Evolutionary conservation across 2,329 filamentous ascomycete species (phyloP), one percentile per base, ranked within the genome.

Genomic region (Thelonectria olida): DNA sequence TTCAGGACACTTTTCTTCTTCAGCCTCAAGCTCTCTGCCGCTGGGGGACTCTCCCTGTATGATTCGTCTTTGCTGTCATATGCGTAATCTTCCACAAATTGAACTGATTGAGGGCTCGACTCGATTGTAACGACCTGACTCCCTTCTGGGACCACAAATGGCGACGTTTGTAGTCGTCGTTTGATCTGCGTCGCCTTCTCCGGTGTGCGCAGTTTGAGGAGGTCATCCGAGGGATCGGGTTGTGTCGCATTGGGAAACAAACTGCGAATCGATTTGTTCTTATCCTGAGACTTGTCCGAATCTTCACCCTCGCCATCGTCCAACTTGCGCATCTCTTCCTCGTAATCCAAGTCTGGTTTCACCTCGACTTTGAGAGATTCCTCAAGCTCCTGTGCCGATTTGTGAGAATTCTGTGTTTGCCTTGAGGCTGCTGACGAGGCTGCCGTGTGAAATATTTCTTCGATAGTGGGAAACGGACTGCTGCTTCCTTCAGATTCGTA

Each of bases 281-380:
- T 63, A 17, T 68, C 68, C 3, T 66, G 62, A 7, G 66, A 61
- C n/a, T 28, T 60, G 25, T 73, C 72, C 17, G 73, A 72, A 20
- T 73, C 66, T 1, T 73, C 72, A 2, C 66, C 73, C 1, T 73
- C 72, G 2, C 67, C 73, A 2, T 74, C 73, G 22, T 83, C 81
- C 1, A 82, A 65, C 25, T 72, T 79, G 25, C 75, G 75, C 77
- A 83, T 83, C 10, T 74, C 78, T 54, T 80, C 80, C 36, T 83
- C 76, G 51, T 82, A 82, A 12, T 79, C 80, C 3, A 66, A 31
- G 53, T 82, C 75, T 6, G 57, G 67, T 45, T 58, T 58, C 2
- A 66, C 65, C 4, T 72, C 69, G 2, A 68, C 62, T 28, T 75
- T 74, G 3, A 73, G 60, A 8, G 70, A 65, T 17, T 67, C 62